phyloP scores from a whole-genome alignment of 306 rosid species.

The Sicyos edulis region DNA sequence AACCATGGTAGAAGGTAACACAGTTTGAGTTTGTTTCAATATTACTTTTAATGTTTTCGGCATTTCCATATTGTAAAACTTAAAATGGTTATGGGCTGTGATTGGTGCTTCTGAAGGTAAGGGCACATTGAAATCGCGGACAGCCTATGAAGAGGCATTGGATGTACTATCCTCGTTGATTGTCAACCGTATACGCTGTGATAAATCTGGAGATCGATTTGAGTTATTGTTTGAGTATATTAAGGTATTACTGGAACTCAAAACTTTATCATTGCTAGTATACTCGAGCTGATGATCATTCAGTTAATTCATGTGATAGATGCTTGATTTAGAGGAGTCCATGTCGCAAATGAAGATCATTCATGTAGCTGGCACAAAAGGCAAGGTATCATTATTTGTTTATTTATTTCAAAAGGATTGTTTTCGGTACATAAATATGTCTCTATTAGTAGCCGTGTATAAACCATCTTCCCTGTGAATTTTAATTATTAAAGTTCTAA shows the following conservation, averaged over 20 bases:
- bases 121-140: slow-evolving; percentile 31
- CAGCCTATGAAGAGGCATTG: slow-evolving; percentile 70
- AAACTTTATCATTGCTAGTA: not conserved
- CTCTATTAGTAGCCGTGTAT: no score
- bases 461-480: not conserved
- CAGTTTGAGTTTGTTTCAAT: not conserved
- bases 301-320: slow-evolving; percentile 32
- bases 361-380: slow-evolving; percentile 97
- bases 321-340: slow-evolving; percentile 79
- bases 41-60: not conserved
- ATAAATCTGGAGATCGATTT: slow-evolving; percentile 72
- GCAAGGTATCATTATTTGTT: slow-evolving; percentile 52
- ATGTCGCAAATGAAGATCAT: slow-evolving; percentile 74
- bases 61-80: not conserved
- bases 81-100: not conserved
- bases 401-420: no score
- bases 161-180: slow-evolving; percentile 76
- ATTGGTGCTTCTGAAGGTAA: slow-evolving; percentile 29
- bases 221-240: slow-evolving; percentile 53
- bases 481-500: no score
- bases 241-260: slow-evolving; percentile 38
- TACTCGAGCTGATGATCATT: slow-evolving; percentile 2
- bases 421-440: no score
- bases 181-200: slow-evolving; percentile 71
- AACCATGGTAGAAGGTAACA: slow-evolving; percentile 14